Conservation (phyloP, 768 basidiomycete species). For the Lactarius deliciosus region DNA sequence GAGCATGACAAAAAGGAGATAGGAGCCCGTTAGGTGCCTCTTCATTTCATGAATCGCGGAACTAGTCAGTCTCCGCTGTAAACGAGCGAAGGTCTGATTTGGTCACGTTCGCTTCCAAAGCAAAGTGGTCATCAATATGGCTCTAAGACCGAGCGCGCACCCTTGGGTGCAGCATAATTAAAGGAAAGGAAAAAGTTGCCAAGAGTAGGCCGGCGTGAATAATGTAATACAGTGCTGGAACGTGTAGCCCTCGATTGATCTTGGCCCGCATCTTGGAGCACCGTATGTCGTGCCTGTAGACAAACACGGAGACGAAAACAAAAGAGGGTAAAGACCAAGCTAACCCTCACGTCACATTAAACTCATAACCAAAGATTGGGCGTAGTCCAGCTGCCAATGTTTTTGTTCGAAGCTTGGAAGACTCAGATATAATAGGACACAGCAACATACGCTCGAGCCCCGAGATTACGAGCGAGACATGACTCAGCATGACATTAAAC, state of each 20-base stretch:
- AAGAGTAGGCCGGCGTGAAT: not conserved
- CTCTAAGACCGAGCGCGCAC: not conserved
- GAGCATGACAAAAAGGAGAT: not conserved
- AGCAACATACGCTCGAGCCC: not conserved
- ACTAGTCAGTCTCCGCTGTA: slow-evolving; percentile 4
- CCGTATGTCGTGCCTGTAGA: not conserved
- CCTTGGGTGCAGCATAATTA: not conserved
- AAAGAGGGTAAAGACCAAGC: slow-evolving; percentile 4
- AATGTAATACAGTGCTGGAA: not conserved
- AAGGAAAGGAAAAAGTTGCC: not conserved
- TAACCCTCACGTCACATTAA: slow-evolving; percentile 17
- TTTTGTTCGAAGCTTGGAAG: not conserved
- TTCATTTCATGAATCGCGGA: not conserved
- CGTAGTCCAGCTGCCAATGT: slow-evolving; percentile 11
- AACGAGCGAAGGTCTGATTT: not conserved
- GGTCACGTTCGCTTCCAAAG: not conserved
- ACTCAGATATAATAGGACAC: not conserved
- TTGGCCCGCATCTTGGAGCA: not conserved
- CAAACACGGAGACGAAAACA: not conserved
- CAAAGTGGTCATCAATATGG: slow-evolving; percentile 11
- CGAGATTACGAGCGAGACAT: not conserved
- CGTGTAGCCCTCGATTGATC: slow-evolving; percentile 1
- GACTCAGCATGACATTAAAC: not conserved
- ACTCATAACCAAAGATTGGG: slow-evolving; percentile 17
- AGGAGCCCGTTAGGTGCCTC: not conserved